Percentiles rank a stretch among this genome's conserved stretches.
Conservation (phyloP, 257 asterid species). For the Cruciata laevipes region DNA sequence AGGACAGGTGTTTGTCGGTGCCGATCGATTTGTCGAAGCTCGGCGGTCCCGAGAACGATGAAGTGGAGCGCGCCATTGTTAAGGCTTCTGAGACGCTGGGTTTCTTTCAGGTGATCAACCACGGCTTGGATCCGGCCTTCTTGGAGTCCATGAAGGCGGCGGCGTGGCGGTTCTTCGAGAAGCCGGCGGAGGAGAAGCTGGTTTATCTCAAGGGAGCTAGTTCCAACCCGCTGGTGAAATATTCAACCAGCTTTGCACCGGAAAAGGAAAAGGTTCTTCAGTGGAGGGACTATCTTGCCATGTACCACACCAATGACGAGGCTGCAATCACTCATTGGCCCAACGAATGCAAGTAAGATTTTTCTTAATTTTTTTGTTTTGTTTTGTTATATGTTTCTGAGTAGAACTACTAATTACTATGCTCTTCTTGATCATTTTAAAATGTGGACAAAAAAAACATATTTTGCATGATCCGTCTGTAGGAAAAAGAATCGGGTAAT, state of each 20-base stretch:
- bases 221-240: neutral
- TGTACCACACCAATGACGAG: neutral
- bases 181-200: neutral
- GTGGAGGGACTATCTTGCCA: neutral
- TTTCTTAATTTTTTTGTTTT: no score
- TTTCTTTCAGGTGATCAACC: neutral
- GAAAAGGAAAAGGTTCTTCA: neutral
- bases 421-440: no score
- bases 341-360: neutral
- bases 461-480: no score
- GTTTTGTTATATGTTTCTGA: no score
- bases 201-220: neutral
- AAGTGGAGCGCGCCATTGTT: neutral
- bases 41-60: neutral
- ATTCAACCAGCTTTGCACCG: neutral
- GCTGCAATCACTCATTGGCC: neutral
- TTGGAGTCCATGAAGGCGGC: neutral
- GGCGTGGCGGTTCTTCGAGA: neutral
- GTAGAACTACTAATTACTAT: no score
- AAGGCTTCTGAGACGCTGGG: neutral
- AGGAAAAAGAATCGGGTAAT: no score
- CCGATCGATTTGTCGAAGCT: neutral
- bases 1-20: neutral
- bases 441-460: no score
- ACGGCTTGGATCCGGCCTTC: neutral